Conservation (phyloP, 1,139 yeast species). For the Lodderomyces margitis region DNA sequence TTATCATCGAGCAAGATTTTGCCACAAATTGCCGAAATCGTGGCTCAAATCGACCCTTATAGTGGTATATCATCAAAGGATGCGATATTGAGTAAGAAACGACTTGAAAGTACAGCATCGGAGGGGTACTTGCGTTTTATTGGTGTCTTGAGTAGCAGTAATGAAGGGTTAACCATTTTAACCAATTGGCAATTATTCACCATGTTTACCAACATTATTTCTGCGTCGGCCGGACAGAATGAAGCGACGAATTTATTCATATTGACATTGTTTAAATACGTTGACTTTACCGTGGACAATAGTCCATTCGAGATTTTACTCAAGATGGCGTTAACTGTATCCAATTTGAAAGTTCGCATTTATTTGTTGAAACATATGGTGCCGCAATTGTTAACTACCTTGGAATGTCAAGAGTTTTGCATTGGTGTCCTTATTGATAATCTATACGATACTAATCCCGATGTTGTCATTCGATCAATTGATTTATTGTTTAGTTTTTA, state of each 20-base stretch:
- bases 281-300: constrained; percentile 61
- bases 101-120: constrained; percentile 65
- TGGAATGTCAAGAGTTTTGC: constrained; percentile 37
- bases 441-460: constrained; percentile 62
- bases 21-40: constrained; percentile 83
- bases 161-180: constrained; percentile 63
- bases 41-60: constrained; percentile 81
- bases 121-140: constrained; percentile 76
- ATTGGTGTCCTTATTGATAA: constrained; percentile 60
- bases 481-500: constrained; percentile 26
- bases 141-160: constrained; percentile 64
- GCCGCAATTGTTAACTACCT: constrained; percentile 36
- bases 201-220: constrained; percentile 71
- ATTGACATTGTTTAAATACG: constrained; percentile 52
- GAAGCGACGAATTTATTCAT: constrained; percentile 54
- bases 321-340: constrained; percentile 60
- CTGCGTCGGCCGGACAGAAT: constrained; percentile 30
- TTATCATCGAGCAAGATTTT: constrained; percentile 72
- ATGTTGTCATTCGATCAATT: constrained; percentile 60
- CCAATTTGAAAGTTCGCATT: constrained; percentile 50
- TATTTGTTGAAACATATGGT: constrained; percentile 56
- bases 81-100: constrained; percentile 63
- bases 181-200: constrained; percentile 85
- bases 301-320: constrained; percentile 70
- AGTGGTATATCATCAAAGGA: constrained; percentile 73